Percentiles rank a stretch among this genome's conserved stretches.
These are phyloP conservation scores for Colletotrichum sansevieriae DNA, from an alignment of 2,329 filamentous ascomycete genomes.

Conservation along the genomic window DNA sequence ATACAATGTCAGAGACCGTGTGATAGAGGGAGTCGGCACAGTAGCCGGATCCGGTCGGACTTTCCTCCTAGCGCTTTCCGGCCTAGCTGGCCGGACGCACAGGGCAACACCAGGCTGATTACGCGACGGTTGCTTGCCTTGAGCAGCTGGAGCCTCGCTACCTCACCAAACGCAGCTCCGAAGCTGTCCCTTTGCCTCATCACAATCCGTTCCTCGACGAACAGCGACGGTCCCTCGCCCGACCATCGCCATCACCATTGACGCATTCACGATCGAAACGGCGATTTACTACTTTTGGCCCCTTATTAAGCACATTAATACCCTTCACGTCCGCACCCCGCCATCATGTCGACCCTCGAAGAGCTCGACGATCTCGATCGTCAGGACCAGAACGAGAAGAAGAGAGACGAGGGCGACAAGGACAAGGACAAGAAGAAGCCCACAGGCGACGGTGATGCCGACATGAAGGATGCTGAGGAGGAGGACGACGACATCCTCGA, in stretches of 20 bases:
- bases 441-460: constrained; percentile 76
- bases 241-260: constrained; percentile 11
- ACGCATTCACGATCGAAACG: constrained; percentile 19
- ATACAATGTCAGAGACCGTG: background rate
- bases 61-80: constrained; percentile 42
- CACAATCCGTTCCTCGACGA: constrained; percentile 28
- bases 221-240: constrained; percentile 5
- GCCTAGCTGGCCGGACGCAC: constrained; percentile 34
- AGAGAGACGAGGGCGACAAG: constrained; percentile 55
- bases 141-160: constrained; percentile 39
- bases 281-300: constrained; percentile 8
- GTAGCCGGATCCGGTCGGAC: constrained; percentile 40
- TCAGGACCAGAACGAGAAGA: constrained; percentile 80
- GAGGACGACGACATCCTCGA: constrained; percentile 87
- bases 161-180: constrained; percentile 39
- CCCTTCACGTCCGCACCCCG: constrained; percentile 26
- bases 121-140: constrained; percentile 45
- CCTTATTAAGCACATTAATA: constrained; percentile 12
- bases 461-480: constrained; percentile 88
- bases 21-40: background rate
- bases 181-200: constrained; percentile 43
- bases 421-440: constrained; percentile 56
- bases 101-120: constrained; percentile 44
- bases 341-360: constrained; percentile 87
- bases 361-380: constrained; percentile 92